Conservation (phyloP, 192 early-diverging fungal genomes). For the Paraglomus occultum region DNA sequence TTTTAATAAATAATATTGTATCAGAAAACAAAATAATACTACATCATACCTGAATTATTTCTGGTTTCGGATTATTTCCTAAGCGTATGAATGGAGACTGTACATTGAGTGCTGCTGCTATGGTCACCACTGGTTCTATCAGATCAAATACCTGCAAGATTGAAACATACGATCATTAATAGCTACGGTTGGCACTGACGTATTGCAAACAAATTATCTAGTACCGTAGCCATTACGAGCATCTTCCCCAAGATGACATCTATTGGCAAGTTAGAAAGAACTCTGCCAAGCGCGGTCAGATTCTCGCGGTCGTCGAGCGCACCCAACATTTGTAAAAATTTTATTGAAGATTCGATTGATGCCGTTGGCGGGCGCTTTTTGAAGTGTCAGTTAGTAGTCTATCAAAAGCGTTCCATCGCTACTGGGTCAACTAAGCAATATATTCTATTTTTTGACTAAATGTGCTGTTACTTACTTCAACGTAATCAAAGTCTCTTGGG, state of each 20-base stretch:
- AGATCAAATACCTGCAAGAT: background rate
- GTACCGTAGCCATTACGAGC: conserved; percentile 55
- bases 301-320: conserved; percentile 44
- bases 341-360: conserved; percentile 44
- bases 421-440: too few species aligned
- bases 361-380: conserved; percentile 40
- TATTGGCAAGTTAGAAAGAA: conserved; percentile 58
- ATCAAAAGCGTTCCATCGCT: background rate
- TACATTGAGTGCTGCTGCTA: too few species aligned
- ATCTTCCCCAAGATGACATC: conserved; percentile 68
- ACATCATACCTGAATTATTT: too few species aligned
- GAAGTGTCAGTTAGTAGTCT: background rate
- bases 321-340: conserved; percentile 46
- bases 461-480: conserved; percentile 38
- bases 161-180: background rate
- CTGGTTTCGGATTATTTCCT: too few species aligned
- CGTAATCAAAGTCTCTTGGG: conserved; percentile 61
- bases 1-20: too few species aligned
- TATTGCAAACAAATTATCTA: background rate
- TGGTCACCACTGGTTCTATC: too few species aligned
- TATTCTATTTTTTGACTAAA: background rate
- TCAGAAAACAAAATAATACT: too few species aligned
- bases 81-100: too few species aligned
- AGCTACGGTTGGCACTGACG: background rate
- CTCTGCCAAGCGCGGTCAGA: conserved; percentile 51